Percentiles rank a stretch among this genome's conserved stretches.
These are phyloP conservation scores for Stagonosporopsis rhizophila DNA, from an alignment of 2,329 filamentous ascomycete genomes.

Conservation along the genomic window DNA sequence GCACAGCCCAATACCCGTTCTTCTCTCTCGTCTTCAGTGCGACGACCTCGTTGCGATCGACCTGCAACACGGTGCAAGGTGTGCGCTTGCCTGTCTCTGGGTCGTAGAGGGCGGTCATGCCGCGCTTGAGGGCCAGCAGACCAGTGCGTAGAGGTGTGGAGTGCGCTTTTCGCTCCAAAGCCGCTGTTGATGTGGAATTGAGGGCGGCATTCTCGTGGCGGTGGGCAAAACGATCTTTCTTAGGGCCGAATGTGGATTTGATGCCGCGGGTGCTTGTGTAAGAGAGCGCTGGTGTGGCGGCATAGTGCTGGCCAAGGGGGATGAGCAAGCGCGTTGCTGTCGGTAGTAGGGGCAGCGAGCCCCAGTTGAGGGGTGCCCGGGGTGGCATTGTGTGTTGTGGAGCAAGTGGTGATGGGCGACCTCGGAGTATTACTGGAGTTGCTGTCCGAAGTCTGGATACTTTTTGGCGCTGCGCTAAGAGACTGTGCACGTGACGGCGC, in stretches of 20 bases:
- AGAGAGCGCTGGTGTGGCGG: constrained; percentile 22
- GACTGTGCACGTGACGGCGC: constrained; percentile 8
- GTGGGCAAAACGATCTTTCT: constrained; percentile 62
- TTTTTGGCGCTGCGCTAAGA: constrained; percentile 21
- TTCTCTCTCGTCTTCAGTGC: constrained; percentile 79
- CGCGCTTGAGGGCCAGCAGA: constrained; percentile 86
- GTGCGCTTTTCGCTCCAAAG: constrained; percentile 63
- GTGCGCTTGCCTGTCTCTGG: constrained; percentile 75
- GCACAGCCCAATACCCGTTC: constrained; percentile 94
- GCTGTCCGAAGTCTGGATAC: constrained; percentile 24
- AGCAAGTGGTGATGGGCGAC: constrained; percentile 4
- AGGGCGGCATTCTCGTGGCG: constrained; percentile 60
- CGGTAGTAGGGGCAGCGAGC: constrained; percentile 39
- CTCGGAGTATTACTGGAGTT: constrained; percentile 4
- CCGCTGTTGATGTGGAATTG: constrained; percentile 63
- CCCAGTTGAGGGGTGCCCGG: constrained; percentile 45
- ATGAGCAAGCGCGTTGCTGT: constrained; percentile 36
- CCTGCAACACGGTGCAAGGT: constrained; percentile 89
- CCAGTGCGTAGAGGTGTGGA: constrained; percentile 75
- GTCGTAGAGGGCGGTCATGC: constrained; percentile 92
- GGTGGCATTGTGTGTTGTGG: constrained; percentile 41
- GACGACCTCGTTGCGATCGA: constrained; percentile 90
- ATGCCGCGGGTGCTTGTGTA: constrained; percentile 52
- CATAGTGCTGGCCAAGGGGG: constrained; percentile 26
- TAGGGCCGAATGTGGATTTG: constrained; percentile 63